A percentile compares a stretch with the other conserved stretches of the same genome.
Conservation (phyloP, 2,329 filamentous ascomycete species). For the Epichloe typhina region DNA sequence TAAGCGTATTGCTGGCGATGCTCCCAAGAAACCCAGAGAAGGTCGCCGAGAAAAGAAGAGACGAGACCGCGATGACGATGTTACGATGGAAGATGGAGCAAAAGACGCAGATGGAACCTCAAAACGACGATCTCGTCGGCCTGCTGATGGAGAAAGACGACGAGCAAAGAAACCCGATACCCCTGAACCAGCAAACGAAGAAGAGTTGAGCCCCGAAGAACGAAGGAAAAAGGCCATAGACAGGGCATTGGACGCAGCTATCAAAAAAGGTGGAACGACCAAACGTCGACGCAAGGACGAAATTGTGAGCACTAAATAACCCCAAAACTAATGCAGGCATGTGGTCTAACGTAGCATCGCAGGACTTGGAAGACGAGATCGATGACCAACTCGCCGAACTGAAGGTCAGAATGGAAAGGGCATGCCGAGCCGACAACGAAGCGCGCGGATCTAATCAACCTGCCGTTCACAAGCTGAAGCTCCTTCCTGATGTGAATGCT, state of each 20-base stretch:
- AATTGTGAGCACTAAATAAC: slow-evolving; percentile 44
- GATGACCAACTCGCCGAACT: slow-evolving; percentile 83
- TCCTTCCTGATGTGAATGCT: slow-evolving; percentile 79
- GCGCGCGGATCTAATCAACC: slow-evolving; percentile 69
- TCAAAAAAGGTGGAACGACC: slow-evolving; percentile 54
- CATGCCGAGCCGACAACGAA: slow-evolving; percentile 74
- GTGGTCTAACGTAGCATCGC: not conserved
- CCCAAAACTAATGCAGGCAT: slow-evolving; percentile 10
- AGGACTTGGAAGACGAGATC: slow-evolving; percentile 83
- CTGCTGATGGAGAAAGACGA: slow-evolving; percentile 34
- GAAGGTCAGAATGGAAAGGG: slow-evolving; percentile 79
- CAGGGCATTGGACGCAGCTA: slow-evolving; percentile 72
- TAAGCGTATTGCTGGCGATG: slow-evolving; percentile 50
- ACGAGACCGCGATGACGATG: slow-evolving; percentile 36
- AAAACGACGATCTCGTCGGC: slow-evolving; percentile 34
- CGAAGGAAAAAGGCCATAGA: slow-evolving; percentile 73
- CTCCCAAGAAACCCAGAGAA: slow-evolving; percentile 60
- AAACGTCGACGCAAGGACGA: slow-evolving; percentile 76
- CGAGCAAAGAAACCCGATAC: slow-evolving; percentile 26
- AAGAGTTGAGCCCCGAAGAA: slow-evolving; percentile 72
- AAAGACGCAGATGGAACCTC: slow-evolving; percentile 30
- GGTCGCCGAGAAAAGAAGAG: slow-evolving; percentile 57
- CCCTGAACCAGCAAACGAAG: slow-evolving; percentile 57
- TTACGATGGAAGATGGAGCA: slow-evolving; percentile 32
- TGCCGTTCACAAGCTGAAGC: slow-evolving; percentile 83